These are phyloP conservation scores for Cytidiella melzeri DNA, from an alignment of 768 basidiomycete species.

Conservation along the genomic window DNA sequence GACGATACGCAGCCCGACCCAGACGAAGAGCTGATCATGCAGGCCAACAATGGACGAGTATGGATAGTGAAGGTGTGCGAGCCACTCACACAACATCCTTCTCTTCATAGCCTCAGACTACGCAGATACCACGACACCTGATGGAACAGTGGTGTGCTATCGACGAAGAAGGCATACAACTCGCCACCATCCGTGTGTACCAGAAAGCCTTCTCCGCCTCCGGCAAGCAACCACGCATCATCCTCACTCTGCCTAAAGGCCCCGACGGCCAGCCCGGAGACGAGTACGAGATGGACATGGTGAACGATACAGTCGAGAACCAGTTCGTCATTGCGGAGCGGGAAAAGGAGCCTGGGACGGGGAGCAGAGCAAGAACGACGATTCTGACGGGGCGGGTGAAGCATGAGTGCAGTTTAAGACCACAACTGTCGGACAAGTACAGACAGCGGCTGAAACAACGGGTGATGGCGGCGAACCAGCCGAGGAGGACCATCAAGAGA, in stretches of 20 bases:
- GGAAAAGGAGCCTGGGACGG: slow-evolving; percentile 51
- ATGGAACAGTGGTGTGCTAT: slow-evolving; percentile 83
- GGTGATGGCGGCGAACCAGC: slow-evolving; percentile 59
- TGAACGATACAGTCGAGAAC: slow-evolving; percentile 79
- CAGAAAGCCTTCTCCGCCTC: slow-evolving; percentile 36
- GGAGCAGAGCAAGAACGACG: slow-evolving; percentile 61
- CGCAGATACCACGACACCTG: slow-evolving; percentile 78
- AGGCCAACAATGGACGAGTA: slow-evolving; percentile 66
- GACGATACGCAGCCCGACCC: slow-evolving; percentile 71
- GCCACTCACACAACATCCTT: neutral
- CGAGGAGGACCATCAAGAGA: slow-evolving; percentile 57
- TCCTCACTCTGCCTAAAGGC: slow-evolving; percentile 61
- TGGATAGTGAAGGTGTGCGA: slow-evolving; percentile 81
- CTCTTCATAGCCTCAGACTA: neutral
- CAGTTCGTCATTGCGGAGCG: slow-evolving; percentile 82
- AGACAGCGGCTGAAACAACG: slow-evolving; percentile 68
- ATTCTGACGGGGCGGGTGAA: slow-evolving; percentile 76
- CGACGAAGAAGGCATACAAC: slow-evolving; percentile 65
- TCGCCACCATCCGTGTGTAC: slow-evolving; percentile 85
- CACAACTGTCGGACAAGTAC: slow-evolving; percentile 62
- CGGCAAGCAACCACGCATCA: slow-evolving; percentile 50
- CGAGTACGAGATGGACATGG: slow-evolving; percentile 85
- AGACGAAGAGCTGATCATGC: slow-evolving; percentile 76
- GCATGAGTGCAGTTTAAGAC: slow-evolving; percentile 72
- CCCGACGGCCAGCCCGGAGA: slow-evolving; percentile 41